Evolutionary conservation across 192 early-diverging fungal species (phyloP).

Genomic region (Coemansia sp.): DNA sequence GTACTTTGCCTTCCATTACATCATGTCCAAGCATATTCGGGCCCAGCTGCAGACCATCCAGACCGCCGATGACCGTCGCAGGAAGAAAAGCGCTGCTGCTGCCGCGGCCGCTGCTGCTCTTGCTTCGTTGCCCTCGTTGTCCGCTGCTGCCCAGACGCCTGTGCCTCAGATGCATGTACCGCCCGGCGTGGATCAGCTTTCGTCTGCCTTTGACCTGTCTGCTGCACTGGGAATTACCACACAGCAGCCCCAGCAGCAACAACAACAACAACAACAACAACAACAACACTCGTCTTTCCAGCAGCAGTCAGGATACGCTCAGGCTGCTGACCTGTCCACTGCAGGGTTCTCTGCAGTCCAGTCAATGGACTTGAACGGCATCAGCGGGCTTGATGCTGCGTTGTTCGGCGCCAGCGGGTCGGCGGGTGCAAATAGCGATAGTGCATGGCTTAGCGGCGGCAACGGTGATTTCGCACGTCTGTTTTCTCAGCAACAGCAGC

Average conservation of each 20-base stretch:
- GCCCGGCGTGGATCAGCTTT: background rate
- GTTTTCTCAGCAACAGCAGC: slow-evolving; percentile 8
- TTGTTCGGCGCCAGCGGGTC: background rate
- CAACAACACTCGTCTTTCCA: background rate
- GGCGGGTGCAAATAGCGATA: background rate
- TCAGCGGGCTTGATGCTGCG: background rate
- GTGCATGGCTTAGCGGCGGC: slow-evolving; percentile 2
- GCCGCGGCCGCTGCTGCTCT: slow-evolving; percentile 6
- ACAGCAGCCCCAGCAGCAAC: background rate
- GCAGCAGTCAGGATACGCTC: background rate
- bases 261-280: too few species aligned
- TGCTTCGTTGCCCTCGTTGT: slow-evolving; percentile 9
- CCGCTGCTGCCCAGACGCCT: background rate
- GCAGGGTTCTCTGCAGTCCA: background rate
- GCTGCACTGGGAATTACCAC: slow-evolving; percentile 16
- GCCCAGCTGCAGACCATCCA: slow-evolving; percentile 52
- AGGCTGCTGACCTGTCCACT: background rate
- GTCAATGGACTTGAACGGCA: background rate
- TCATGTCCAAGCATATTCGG: slow-evolving; percentile 56
- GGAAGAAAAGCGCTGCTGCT: slow-evolving; percentile 7
- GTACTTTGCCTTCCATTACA: slow-evolving; percentile 55
- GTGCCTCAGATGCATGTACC: background rate
- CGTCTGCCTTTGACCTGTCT: slow-evolving; percentile 16
- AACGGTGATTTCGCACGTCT: background rate
- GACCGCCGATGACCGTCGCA: slow-evolving; percentile 22